Percentiles rank a stretch among this genome's conserved stretches.
Conservation (phyloP, 139 green algal species). For the Diplosphaera chodatii region DNA sequence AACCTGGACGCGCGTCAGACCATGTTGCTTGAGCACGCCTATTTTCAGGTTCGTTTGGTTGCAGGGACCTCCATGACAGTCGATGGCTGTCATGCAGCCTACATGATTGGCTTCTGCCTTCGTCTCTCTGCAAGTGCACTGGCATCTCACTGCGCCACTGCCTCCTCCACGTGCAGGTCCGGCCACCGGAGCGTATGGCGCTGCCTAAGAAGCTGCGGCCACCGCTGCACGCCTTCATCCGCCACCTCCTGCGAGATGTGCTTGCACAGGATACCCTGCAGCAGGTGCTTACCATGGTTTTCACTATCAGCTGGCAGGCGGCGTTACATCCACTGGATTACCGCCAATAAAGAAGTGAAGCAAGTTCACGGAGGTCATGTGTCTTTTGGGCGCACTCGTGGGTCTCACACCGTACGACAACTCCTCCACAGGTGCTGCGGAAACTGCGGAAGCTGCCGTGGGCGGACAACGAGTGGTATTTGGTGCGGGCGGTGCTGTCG, state of each 20-base stretch:
- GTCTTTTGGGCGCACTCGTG: no score
- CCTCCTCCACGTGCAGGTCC: slow-evolving; percentile 15
- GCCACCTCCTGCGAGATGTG: slow-evolving; percentile 75
- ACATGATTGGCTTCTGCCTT: no score
- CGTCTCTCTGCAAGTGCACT: no score
- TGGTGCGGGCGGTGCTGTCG: slow-evolving; percentile 81
- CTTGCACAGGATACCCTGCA: slow-evolving; percentile 46
- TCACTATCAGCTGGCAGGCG: no score
- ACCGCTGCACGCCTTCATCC: slow-evolving; percentile 82
- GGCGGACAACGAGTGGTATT: slow-evolving; percentile 61
- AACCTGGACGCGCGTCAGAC: slow-evolving; percentile 78
- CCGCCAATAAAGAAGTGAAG: no score
- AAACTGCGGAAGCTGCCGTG: slow-evolving; percentile 86
- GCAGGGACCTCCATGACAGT: no score
- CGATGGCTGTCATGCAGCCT: no score
- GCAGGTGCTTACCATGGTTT: slow-evolving; percentile 12
- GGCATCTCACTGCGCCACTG: no score
- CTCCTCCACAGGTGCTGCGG: slow-evolving; percentile 53
- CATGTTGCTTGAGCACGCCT: slow-evolving; percentile 81
- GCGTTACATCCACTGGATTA: no score
- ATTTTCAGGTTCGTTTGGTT: slow-evolving; percentile 48
- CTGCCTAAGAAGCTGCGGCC: slow-evolving; percentile 34
- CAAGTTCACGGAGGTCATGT: no score
- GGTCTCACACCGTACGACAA: no score
- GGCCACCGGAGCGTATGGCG: slow-evolving; percentile 24